Base-by-base conservation (phyloP, 1,139 yeast genomes). In the Protomyces inouyei region DNA sequence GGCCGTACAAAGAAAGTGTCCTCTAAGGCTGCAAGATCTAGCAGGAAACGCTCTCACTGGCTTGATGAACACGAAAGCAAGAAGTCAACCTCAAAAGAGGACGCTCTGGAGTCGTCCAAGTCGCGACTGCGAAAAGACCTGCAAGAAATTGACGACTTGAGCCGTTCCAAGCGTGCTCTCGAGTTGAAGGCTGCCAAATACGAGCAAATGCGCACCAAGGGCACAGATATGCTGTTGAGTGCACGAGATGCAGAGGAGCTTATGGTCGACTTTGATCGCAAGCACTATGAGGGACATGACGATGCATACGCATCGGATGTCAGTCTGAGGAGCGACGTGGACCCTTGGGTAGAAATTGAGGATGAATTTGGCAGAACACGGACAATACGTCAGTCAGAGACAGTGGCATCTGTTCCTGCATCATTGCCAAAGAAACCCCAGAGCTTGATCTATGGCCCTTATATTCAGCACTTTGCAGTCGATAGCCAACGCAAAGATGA, bases 291-390 rank as follows among this genome's bases (percentile, higher is more conserved):
- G 40, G 64, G 59, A 2, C 59, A 60, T 9, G 14, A 16, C 21
- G 25, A 43, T 43, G 14, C 21, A n/a, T 37, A 37, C 9, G 18
- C 16, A 14, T 37, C 43, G 43, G 43, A 37, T 37, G 14, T n/a
- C 43, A 14, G 14, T 37, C 16, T 4, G 5, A 12, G 16, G 16
- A 14, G 14, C 16, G 64, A 54, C 16, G 38, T 21, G n/a, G 64
- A 60, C n/a, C 64, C 64, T 14, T 35, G 45, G 54, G 46, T 60
- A 3, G 64, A 60, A 55, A 54, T 60, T 14, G 48, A 43, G 38
- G 64, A 60, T 28, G 64, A 60, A 43, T 60, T 60, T 48, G 64
- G 64, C 40, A 51, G 64, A 8, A 43, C 55, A 8, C 57, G 64
- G 16, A 52, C 23, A 6, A 28, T 59, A 25, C 43, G 63, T 4